Evolutionary conservation across 2,329 filamentous ascomycete species (phyloP).

Genomic region (Aspergillus felis): DNA sequence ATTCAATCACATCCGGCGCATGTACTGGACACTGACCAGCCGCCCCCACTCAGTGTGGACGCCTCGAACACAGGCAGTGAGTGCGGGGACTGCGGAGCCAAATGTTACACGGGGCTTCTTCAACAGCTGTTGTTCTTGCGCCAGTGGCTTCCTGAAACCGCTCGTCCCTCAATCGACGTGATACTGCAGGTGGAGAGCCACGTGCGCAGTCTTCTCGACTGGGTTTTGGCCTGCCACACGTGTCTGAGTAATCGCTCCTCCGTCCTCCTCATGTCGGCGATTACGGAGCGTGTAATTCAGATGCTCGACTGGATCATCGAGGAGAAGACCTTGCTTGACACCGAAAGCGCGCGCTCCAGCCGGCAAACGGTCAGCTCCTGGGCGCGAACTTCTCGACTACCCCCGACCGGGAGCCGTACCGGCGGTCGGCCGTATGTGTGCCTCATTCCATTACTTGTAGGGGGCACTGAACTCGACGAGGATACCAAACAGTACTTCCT

Average conservation of each 20-base stretch:
- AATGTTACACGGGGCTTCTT: slow-evolving; percentile 3
- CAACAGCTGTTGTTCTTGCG: slow-evolving; percentile 5
- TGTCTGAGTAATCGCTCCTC: slow-evolving; percentile 6
- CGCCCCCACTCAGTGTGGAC: background rate
- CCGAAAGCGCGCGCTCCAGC: slow-evolving; percentile 2
- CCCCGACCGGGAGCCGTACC: background rate
- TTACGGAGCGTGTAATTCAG: slow-evolving; percentile 6
- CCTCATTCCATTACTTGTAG: slow-evolving; percentile 1
- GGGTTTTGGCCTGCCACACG: background rate
- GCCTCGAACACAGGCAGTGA: slow-evolving; percentile 2
- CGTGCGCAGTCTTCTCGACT: background rate
- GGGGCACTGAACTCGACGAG: background rate
- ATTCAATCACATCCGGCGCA: background rate
- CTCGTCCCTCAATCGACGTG: slow-evolving; percentile 3
- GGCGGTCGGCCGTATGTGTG: background rate
- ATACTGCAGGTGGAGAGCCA: slow-evolving; percentile 3
- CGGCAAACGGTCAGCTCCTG: background rate
- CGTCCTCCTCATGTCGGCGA: slow-evolving; percentile 3
- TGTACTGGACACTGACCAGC: background rate
- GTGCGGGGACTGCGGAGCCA: slow-evolving; percentile 3
- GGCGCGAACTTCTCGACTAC: background rate
- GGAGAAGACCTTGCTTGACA: slow-evolving; percentile 4
- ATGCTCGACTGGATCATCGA: slow-evolving; percentile 8
- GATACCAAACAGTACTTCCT: slow-evolving; percentile 5
- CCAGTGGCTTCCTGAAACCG: slow-evolving; percentile 2